Percentiles rank a stretch among this genome's conserved stretches.
phyloP scores from a whole-genome alignment of 257 asterid genomes.

The Solanum infundibuliforme region DNA sequence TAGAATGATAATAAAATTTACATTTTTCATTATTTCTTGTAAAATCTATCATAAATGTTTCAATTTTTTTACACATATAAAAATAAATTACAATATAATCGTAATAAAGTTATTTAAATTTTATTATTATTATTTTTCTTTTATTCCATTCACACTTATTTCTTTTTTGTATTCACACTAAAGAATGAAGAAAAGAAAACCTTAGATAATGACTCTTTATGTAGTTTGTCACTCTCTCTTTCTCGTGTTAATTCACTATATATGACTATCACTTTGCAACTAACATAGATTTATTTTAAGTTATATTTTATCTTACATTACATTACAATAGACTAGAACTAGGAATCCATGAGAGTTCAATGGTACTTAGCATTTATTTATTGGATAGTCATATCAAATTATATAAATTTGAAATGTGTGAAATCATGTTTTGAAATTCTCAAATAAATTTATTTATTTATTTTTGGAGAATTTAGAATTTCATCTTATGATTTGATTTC shows the following conservation, averaged over 20 bases:
- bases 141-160: background rate
- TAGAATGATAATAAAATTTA: no score
- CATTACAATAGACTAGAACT: background rate
- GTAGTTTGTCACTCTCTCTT: background rate
- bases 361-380: no score
- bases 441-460: no score
- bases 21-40: background rate
- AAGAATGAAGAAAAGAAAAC: background rate
- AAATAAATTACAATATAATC: no score
- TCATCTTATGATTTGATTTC: no score
- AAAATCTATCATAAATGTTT: background rate
- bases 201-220: no score
- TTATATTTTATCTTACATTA: background rate
- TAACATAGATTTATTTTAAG: background rate
- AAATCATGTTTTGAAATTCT: no score
- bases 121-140: no score
- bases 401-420: no score
- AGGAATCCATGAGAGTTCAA: background rate
- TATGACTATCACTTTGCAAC: background rate
- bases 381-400: background rate
- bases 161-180: background rate
- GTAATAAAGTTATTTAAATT: no score
- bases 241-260: background rate
- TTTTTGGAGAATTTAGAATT: no score
- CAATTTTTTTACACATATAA: no score